Evolutionary conservation across 768 basidiomycete species (phyloP).

Genomic region (Gymnopilus dilepis): DNA sequence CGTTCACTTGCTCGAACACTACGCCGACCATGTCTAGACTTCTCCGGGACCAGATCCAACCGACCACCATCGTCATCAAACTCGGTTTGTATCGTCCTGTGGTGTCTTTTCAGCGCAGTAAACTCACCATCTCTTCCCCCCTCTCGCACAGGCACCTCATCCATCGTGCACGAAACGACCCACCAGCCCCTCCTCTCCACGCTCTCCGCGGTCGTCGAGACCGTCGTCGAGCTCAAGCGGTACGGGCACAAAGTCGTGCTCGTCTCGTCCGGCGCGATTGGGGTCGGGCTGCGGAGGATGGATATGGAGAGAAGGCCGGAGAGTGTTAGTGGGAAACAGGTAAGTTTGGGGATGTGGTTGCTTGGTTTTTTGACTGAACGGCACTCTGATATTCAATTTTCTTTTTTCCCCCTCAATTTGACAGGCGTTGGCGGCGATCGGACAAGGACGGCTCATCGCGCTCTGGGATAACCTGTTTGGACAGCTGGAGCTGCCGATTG

Average conservation of each 20-base stretch:
- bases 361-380: not conserved
- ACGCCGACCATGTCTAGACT: slow-evolving; percentile 11
- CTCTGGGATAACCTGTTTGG: slow-evolving; percentile 97
- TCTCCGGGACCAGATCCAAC: slow-evolving; percentile 17
- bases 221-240: slow-evolving; percentile 75
- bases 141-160: slow-evolving; percentile 77
- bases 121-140: slow-evolving; percentile 6
- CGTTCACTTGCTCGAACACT: too few relatives aligned
- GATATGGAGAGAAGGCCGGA: slow-evolving; percentile 79
- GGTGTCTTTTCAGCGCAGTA: not conserved
- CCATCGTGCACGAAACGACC: slow-evolving; percentile 94
- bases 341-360: slow-evolving; percentile 38
- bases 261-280: slow-evolving; percentile 97
- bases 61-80: slow-evolving; percentile 85
- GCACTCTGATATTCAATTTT: not conserved
- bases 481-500: slow-evolving; percentile 93
- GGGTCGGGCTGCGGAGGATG: slow-evolving; percentile 94
- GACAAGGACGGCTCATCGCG: slow-evolving; percentile 94
- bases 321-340: slow-evolving; percentile 90
- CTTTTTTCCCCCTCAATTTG: not conserved
- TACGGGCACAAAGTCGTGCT: slow-evolving; percentile 94
- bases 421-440: slow-evolving; percentile 95
- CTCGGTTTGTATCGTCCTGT: slow-evolving; percentile 58
- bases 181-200: slow-evolving; percentile 91
- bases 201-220: slow-evolving; percentile 91